These are phyloP conservation scores for Trichoderma koningiopsis DNA, from an alignment of 2,329 filamentous ascomycete genomes.

Conservation along the genomic window DNA sequence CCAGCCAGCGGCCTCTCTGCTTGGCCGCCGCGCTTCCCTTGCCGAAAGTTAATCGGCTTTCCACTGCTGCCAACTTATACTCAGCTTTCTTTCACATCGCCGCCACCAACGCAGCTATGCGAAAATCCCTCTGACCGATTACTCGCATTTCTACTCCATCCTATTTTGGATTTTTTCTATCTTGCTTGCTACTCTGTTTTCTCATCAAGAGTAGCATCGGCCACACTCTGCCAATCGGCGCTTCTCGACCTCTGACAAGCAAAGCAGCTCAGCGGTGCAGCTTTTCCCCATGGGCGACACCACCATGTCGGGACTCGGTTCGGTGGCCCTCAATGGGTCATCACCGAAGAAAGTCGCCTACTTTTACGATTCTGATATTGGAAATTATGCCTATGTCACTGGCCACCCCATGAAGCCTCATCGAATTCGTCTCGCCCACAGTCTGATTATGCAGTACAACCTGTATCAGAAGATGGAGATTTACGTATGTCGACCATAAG, in stretches of 20 bases:
- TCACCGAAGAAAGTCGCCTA: slow-evolving; percentile 85
- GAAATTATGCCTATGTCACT: slow-evolving; percentile 96
- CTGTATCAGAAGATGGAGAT: slow-evolving; percentile 97
- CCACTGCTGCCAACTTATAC: background rate
- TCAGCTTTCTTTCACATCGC: slow-evolving; percentile 27
- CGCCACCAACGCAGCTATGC: slow-evolving; percentile 30
- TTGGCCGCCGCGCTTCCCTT: slow-evolving; percentile 29
- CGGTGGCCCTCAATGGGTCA: slow-evolving; percentile 50
- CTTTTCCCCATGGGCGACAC: slow-evolving; percentile 42
- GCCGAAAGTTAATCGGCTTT: slow-evolving; percentile 27
- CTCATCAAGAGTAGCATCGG: background rate
- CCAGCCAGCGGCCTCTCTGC: slow-evolving; percentile 20
- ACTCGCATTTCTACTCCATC: background rate
- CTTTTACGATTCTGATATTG: slow-evolving; percentile 98
- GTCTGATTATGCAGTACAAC: slow-evolving; percentile 93
- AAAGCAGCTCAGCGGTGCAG: slow-evolving; percentile 17
- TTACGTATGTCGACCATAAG: slow-evolving; percentile 59
- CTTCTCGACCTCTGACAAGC: slow-evolving; percentile 4
- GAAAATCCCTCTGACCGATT: slow-evolving; percentile 30
- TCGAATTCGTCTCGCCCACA: slow-evolving; percentile 91
- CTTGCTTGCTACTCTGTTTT: background rate
- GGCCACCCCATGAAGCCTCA: slow-evolving; percentile 99
- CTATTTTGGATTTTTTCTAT: background rate
- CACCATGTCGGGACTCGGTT: slow-evolving; percentile 45
- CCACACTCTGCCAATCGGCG: background rate